Percentiles rank a stretch among this genome's conserved stretches.
Conservation (phyloP, 352 stramenopile genomes). For the Globisporangium alternatum region DNA sequence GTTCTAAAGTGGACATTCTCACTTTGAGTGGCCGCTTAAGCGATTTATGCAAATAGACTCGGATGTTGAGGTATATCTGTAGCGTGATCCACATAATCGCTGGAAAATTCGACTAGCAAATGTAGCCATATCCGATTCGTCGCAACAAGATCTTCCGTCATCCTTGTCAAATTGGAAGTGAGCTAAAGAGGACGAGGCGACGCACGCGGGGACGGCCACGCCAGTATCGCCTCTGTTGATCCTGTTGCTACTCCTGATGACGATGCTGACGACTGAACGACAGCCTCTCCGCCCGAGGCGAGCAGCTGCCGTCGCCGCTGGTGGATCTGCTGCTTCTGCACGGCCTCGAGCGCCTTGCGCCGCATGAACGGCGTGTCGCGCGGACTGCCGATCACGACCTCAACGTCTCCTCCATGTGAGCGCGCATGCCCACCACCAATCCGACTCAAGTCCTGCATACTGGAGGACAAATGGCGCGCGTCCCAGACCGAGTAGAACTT, state of each 20-base stretch:
- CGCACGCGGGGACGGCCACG: slow-evolving; percentile 7
- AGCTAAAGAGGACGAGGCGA: neutral
- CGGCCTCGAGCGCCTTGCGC: slow-evolving; percentile 55
- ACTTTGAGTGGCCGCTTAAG: no score
- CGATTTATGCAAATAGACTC: no score
- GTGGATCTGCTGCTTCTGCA: slow-evolving; percentile 32
- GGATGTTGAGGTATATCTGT: no score
- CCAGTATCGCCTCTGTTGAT: neutral
- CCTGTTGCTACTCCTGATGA: neutral
- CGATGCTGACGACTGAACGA: slow-evolving; percentile 26
- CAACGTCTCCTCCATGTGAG: slow-evolving; percentile 17
- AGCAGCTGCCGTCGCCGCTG: slow-evolving; percentile 37
- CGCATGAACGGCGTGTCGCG: slow-evolving; percentile 69
- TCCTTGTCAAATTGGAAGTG: neutral
- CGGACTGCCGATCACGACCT: slow-evolving; percentile 55
- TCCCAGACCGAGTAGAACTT: slow-evolving; percentile 48
- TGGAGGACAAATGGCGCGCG: slow-evolving; percentile 6
- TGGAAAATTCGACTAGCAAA: neutral
- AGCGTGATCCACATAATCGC: no score
- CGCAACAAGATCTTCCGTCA: neutral
- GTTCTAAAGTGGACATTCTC: no score
- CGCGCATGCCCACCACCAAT: slow-evolving; percentile 9
- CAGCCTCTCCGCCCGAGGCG: slow-evolving; percentile 34
- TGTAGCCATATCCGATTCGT: neutral
- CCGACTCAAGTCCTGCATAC: neutral